Evolutionary conservation across 2,329 filamentous ascomycete genomes (phyloP), one percentile per base, ranked within the genome.

Genomic region (Bipolaris gigantea): DNA sequence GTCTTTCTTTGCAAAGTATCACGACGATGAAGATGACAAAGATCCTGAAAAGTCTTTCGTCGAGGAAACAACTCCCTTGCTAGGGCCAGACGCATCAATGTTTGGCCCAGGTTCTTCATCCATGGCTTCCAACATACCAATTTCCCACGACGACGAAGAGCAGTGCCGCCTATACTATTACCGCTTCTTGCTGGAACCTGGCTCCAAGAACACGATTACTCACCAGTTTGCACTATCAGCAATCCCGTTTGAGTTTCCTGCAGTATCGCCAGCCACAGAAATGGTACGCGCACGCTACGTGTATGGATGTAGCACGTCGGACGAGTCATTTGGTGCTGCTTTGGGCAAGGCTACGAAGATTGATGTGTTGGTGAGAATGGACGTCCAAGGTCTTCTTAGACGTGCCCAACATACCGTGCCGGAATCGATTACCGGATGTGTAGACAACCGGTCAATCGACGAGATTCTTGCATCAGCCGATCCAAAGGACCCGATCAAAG

Each of bases 101-200:
- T 40, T 40, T 40, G 38, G 43, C 23, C 38, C 48, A n/a, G 59
- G 53, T 32, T 48, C 58, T 4, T 57, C 43, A 38, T 59, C 41
- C 25, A 41, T 50, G 11, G 47, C 54, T 5, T 61, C 62, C 9
- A 50, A 49, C 11, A 56, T 69, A 15, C 66, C 62, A 13, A 66
- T 72, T 19, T 64, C 61, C 13, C 40, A 62, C 19, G 69, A 72
- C 1, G 85, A 88, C 56, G 81, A 85, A 59, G 84, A 87, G 41
- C 85, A 89, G 68, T 89, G 86, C 55, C 80, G 86, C 5, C 76
- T 90, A 0, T 89, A 89, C 70, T 89, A 89, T 64, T 89, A 88
- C 65, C 78, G 79, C 34, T 89, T 89, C 63, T 74, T 77, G 1
- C 70, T 88, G 1, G 50, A 64, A 0, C 55, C 66, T 3, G 42